These are phyloP conservation scores for Discostella stelligeroides DNA, from an alignment of 108 stramenopile genomes.

Conservation along the genomic window DNA sequence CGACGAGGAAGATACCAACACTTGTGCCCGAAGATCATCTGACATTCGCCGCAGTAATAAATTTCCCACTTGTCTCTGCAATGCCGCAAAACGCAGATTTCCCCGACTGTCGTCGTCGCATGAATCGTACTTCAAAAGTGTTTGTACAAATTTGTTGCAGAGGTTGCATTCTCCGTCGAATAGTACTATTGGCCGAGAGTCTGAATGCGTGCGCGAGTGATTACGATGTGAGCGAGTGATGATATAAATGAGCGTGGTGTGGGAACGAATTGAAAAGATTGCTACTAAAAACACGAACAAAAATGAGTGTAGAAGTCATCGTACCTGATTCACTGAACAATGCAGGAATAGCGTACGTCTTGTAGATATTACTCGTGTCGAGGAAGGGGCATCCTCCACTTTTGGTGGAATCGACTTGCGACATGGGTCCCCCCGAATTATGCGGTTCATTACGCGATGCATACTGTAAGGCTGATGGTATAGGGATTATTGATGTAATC, in stretches of 20 bases:
- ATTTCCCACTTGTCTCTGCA: slow-evolving; percentile 41
- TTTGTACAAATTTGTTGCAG: slow-evolving; percentile 24
- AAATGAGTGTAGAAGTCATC: not conserved
- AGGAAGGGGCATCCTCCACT: slow-evolving; percentile 50
- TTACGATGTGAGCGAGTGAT: not conserved
- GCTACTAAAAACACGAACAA: not conserved
- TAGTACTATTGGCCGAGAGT: slow-evolving; percentile 49
- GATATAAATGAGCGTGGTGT: not conserved
- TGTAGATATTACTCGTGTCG: slow-evolving; percentile 5
- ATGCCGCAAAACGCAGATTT: slow-evolving; percentile 44
- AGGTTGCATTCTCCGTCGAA: slow-evolving; percentile 41
- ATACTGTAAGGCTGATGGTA: not conserved
- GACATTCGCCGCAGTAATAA: slow-evolving; percentile 44
- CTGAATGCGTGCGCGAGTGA: not conserved
- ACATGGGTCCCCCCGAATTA: slow-evolving; percentile 28
- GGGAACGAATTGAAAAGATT: not conserved
- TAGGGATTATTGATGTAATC: not conserved
- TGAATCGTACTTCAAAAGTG: slow-evolving; percentile 43
- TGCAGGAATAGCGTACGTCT: slow-evolving; percentile 34
- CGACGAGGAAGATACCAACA: not conserved
- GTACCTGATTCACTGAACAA: slow-evolving; percentile 17
- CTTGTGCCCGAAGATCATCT: slow-evolving; percentile 16
- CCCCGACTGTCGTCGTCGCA: too few relatives aligned
- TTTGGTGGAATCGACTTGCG: slow-evolving; percentile 34
- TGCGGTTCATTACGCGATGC: slow-evolving; percentile 7